phyloP scores from a whole-genome alignment of 2,329 filamentous ascomycete genomes.

The Nemania serpens region DNA sequence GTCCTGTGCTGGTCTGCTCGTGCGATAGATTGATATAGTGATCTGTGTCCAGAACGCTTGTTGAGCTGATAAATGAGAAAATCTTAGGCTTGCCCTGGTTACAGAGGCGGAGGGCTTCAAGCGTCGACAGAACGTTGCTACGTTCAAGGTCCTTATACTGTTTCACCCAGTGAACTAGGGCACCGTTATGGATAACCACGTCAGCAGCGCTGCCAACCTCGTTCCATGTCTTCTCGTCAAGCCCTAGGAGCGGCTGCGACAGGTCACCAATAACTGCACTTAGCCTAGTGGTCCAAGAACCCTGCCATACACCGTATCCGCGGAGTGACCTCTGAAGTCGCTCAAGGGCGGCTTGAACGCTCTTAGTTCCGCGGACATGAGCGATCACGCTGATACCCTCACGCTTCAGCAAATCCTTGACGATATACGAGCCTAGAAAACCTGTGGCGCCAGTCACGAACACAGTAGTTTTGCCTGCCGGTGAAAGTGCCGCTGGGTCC shows the following conservation, averaged over 20 bases:
- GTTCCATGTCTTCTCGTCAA: conserved; percentile 70
- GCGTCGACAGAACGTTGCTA: conserved; percentile 80
- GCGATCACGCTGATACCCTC: conserved; percentile 62
- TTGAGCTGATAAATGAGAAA: conserved; percentile 82
- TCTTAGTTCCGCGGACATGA: conserved; percentile 73
- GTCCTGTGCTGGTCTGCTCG: too few relatives aligned
- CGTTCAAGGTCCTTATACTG: conserved; percentile 73
- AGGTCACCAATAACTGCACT: conserved; percentile 75
- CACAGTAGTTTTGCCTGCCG: conserved; percentile 55
- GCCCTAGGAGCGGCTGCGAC: conserved; percentile 71
- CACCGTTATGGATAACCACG: conserved; percentile 81
- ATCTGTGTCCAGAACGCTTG: conserved; percentile 79
- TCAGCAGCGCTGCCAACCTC: conserved; percentile 69
- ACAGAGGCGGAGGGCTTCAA: conserved; percentile 78
- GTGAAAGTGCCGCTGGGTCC: conserved; percentile 19
- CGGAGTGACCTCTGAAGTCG: conserved; percentile 70
- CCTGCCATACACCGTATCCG: conserved; percentile 80
- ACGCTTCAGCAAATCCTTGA: conserved; percentile 70
- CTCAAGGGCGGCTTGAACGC: conserved; percentile 61
- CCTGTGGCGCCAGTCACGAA: conserved; percentile 90
- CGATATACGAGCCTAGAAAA: conserved; percentile 82
- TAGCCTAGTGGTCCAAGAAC: conserved; percentile 68
- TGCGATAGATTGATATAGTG: conserved; percentile 78
- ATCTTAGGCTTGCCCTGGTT: conserved; percentile 77
- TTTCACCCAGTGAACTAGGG: conserved; percentile 79